Conservation (phyloP, 139 green algal species). For the Yamagishiella unicocca region DNA sequence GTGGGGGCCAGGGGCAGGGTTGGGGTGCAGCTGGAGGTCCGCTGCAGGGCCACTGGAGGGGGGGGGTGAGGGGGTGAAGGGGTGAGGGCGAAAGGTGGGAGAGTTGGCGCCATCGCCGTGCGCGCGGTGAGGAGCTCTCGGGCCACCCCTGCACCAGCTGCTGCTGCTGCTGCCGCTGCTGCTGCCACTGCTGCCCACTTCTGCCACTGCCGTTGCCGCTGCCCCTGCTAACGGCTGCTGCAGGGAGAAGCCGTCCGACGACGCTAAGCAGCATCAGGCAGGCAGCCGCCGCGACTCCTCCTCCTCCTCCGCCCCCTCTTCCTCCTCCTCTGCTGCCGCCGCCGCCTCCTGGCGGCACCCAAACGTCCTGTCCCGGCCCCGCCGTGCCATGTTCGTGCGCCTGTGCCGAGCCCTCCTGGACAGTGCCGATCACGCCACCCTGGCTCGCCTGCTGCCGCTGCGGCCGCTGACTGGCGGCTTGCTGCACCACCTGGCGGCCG, state of each 20-base stretch:
- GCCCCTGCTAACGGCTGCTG: too few relatives aligned
- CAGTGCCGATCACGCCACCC: constrained; percentile 51
- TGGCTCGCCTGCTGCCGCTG: constrained; percentile 63
- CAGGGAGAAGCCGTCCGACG: constrained; percentile 3
- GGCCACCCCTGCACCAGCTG: background rate
- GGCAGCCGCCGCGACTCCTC: background rate
- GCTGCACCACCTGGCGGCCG: constrained; percentile 66
- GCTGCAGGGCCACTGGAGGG: too few relatives aligned
- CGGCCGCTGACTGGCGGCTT: constrained; percentile 63
- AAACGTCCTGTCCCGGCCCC: constrained; percentile 65
- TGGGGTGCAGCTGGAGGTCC: too few relatives aligned
- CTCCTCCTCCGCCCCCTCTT: background rate
- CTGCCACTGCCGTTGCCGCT: background rate
- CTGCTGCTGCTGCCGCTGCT: background rate
- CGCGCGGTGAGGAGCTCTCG: too few relatives aligned
- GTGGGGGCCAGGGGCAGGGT: too few relatives aligned
- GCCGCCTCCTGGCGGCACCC: constrained; percentile 51
- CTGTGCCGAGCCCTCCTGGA: constrained; percentile 55
- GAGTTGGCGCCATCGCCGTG: too few relatives aligned
- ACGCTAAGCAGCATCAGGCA: constrained; percentile 16
- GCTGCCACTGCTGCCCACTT: background rate
- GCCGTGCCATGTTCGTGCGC: constrained; percentile 64
- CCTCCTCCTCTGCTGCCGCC: too few relatives aligned
- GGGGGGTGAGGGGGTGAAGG: background rate
- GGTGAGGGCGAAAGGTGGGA: too few relatives aligned